Base-by-base conservation (phyloP, 169 alveolate genomes). In the Plasmodium sp. region DNA sequence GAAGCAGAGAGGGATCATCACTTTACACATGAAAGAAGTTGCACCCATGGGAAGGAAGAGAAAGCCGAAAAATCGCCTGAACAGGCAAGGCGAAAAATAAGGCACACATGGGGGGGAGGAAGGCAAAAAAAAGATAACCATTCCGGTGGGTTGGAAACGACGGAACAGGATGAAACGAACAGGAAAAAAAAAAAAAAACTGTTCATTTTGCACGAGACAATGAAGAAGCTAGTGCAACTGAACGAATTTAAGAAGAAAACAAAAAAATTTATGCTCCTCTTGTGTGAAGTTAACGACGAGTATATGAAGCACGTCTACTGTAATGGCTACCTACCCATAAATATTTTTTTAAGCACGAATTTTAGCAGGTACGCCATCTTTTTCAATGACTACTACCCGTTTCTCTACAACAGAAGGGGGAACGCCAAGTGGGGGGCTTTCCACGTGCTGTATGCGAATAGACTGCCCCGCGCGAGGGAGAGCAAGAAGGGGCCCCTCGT, bases 261-360 rank as follows among this genome's bases (percentile, higher is more conserved):
- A 51, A 83, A 86, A 77, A 86, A 86, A n/a, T 1, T 86, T n/a
- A 86, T 86, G 93, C 93, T 86, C 2, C 48, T 86, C 2, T n/a
- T 86, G 27, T 86, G 93, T 31, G 93, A 86, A 54, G 43, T 77
- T 4, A 86, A 86, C 81, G 81, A 79, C 27, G 93, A 74, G 33
- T 86, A 86, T 45, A 75, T 86, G 85, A 86, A 86, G 34, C 77
- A 86, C 39, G 80, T 77, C 14, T 86, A 86, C 67, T 86, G 39
- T 33, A 86, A 86, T 77, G 93, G 93, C 7, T 86, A 12, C 48
- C 12, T 86, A 16, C 93, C 93, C 16, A 71, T 86, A 18, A 86
- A 86, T 45, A 86, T 86, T 5, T 86, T 51, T 45, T 48, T 86
- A n/a, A 86, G 93, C 18, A 86, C 93, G 0, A 86, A 86, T 5